Evolutionary conservation across 495 filamentous ascomycete genomes (phyloP).

Genomic region (Bombardia bombarda): DNA sequence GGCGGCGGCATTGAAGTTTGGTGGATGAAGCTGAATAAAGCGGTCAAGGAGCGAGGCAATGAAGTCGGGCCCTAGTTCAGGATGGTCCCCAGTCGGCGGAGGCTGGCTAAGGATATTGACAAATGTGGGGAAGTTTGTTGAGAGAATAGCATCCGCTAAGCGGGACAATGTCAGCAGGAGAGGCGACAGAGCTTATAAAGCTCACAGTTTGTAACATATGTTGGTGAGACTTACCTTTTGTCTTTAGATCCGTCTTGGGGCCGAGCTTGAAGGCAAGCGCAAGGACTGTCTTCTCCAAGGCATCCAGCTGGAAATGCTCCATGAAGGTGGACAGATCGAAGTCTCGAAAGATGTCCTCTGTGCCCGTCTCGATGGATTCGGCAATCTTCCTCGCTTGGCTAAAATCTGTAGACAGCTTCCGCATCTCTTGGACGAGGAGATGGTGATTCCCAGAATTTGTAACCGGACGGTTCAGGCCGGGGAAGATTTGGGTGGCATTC

Average conservation of each 20-base stretch:
- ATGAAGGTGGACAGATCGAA: slow-evolving; percentile 90
- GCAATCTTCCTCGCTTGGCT: slow-evolving; percentile 84
- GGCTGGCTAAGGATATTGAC: slow-evolving; percentile 58
- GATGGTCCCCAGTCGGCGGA: slow-evolving; percentile 51
- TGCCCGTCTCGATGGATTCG: slow-evolving; percentile 77
- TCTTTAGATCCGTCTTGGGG: slow-evolving; percentile 68
- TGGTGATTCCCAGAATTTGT: slow-evolving; percentile 72
- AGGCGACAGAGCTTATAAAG: neutral
- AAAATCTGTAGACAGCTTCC: slow-evolving; percentile 70
- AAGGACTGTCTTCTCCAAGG: slow-evolving; percentile 77
- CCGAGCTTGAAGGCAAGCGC: slow-evolving; percentile 81
- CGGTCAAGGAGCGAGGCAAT: slow-evolving; percentile 72
- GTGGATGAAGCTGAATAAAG: slow-evolving; percentile 72
- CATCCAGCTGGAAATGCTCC: slow-evolving; percentile 87
- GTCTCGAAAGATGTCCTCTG: slow-evolving; percentile 83
- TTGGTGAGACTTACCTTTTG: slow-evolving; percentile 60
- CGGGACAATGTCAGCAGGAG: slow-evolving; percentile 22
- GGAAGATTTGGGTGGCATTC: slow-evolving; percentile 82
- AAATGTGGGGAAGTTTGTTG: slow-evolving; percentile 65
- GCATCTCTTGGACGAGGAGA: slow-evolving; percentile 74
- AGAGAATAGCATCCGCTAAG: slow-evolving; percentile 74
- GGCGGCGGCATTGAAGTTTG: slow-evolving; percentile 68
- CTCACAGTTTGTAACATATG: neutral
- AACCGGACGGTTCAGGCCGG: slow-evolving; percentile 57
- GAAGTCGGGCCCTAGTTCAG: slow-evolving; percentile 54